A percentile compares a stretch with the other conserved stretches of the same genome.
phyloP scores from a whole-genome alignment of 2,329 filamentous ascomycete species.

The Hypomyces rosellus region DNA sequence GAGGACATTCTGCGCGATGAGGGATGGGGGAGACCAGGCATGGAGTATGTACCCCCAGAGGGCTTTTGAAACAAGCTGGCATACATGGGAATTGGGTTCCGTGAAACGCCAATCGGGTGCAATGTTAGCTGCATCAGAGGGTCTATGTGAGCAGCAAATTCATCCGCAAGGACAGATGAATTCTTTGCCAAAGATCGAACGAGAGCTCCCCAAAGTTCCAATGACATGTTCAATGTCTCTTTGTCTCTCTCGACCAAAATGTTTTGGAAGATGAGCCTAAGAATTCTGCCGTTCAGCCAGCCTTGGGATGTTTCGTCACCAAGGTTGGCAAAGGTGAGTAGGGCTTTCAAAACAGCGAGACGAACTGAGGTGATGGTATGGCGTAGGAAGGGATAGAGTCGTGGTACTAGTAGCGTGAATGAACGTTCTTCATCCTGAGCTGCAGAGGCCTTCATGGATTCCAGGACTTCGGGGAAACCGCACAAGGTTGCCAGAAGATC shows the following conservation, averaged over 20 bases:
- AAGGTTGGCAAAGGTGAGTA: slow-evolving; percentile 87
- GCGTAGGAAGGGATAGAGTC: slow-evolving; percentile 90
- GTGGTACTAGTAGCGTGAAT: slow-evolving; percentile 85
- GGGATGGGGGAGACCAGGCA: slow-evolving; percentile 38
- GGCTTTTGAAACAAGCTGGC: slow-evolving; percentile 83
- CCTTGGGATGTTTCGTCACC: slow-evolving; percentile 73
- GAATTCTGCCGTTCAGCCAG: slow-evolving; percentile 86
- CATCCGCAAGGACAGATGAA: slow-evolving; percentile 58
- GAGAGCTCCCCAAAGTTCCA: slow-evolving; percentile 81
- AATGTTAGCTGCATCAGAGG: slow-evolving; percentile 79
- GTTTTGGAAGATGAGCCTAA: slow-evolving; percentile 91
- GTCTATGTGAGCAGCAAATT: slow-evolving; percentile 69
- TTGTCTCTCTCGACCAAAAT: slow-evolving; percentile 87
- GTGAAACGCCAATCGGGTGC: slow-evolving; percentile 85
- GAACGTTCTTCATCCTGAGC: slow-evolving; percentile 77
- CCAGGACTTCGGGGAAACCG: slow-evolving; percentile 84
- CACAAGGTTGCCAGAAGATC: slow-evolving; percentile 93
- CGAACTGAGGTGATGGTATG: slow-evolving; percentile 97
- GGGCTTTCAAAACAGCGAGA: slow-evolving; percentile 82
- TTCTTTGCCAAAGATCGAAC: slow-evolving; percentile 62
- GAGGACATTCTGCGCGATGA: slow-evolving; percentile 43
- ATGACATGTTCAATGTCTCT: slow-evolving; percentile 71
- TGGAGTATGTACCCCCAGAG: slow-evolving; percentile 75
- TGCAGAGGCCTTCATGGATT: slow-evolving; percentile 89
- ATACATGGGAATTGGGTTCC: slow-evolving; percentile 90